These are phyloP conservation scores for Pisolithus orientalis DNA, from an alignment of 768 basidiomycete species.

Conservation along the genomic window DNA sequence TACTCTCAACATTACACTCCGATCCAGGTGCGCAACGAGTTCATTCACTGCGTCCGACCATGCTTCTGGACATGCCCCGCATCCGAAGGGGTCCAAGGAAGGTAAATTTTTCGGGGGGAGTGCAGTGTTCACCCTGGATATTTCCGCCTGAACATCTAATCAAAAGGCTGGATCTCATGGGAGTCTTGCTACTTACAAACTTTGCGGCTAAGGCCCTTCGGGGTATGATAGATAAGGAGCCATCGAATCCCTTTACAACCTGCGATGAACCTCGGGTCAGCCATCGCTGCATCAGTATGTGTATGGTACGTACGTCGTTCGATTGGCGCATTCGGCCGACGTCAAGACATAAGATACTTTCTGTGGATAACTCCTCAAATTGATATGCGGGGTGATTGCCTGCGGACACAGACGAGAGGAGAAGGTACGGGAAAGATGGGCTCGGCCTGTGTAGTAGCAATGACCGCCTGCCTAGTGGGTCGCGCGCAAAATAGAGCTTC, in stretches of 20 bases:
- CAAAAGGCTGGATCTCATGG: too few relatives aligned
- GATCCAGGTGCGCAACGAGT: slow-evolving; percentile 49
- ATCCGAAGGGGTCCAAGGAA: slow-evolving; percentile 26
- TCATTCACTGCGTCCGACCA: slow-evolving; percentile 39
- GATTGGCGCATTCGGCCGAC: slow-evolving; percentile 22
- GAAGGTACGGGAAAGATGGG: slow-evolving; percentile 40
- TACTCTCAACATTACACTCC: slow-evolving; percentile 64
- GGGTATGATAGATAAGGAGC: slow-evolving; percentile 14
- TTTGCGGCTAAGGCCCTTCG: slow-evolving; percentile 6
- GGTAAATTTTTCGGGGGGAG: slow-evolving; percentile 42
- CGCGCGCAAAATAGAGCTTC: slow-evolving; percentile 66
- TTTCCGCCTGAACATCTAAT: slow-evolving; percentile 33
- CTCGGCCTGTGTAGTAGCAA: slow-evolving; percentile 65
- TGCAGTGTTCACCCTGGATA: slow-evolving; percentile 38
- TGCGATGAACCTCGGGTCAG: slow-evolving; percentile 5
- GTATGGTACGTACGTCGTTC: slow-evolving; percentile 19
- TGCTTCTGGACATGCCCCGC: slow-evolving; percentile 16
- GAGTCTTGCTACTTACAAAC: not conserved
- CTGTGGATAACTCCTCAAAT: slow-evolving; percentile 59
- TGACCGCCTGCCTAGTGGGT: slow-evolving; percentile 85
- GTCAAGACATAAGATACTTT: slow-evolving; percentile 51
- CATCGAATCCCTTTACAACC: slow-evolving; percentile 17
- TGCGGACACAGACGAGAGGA: slow-evolving; percentile 61
- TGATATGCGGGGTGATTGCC: slow-evolving; percentile 40
- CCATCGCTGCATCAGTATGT: not conserved